Evolutionary conservation across 345 rosid genomes (phyloP).

Genomic region (Ceriops decandra): DNA sequence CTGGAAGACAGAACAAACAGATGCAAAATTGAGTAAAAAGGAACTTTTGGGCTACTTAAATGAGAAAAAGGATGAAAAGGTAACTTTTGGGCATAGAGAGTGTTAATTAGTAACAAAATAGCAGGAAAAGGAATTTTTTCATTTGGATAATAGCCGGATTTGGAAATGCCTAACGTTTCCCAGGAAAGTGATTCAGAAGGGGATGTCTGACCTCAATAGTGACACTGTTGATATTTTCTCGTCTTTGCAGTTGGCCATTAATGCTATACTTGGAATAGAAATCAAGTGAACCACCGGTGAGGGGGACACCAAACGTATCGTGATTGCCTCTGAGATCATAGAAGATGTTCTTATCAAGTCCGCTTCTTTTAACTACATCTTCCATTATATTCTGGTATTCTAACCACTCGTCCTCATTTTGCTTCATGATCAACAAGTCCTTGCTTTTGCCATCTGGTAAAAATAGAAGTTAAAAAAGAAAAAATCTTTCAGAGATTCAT

Average conservation of each 20-base stretch:
- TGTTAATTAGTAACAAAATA: neutral
- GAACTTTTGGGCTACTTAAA: neutral
- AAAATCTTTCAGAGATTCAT: constrained; percentile 4
- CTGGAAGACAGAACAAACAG: constrained; percentile 37
- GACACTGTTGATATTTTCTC: constrained; percentile 48
- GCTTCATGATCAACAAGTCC: constrained; percentile 79
- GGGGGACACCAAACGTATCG: constrained; percentile 84
- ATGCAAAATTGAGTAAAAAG: constrained; percentile 7
- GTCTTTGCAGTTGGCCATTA: constrained; percentile 64
- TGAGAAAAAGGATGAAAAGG: neutral
- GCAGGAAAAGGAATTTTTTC: neutral
- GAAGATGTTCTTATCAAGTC: constrained; percentile 63
- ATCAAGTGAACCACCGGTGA: constrained; percentile 57
- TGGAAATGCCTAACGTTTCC: neutral
- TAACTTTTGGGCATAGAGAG: neutral
- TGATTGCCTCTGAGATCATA: constrained; percentile 96
- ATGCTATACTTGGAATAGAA: constrained; percentile 83
- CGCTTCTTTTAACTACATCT: constrained; percentile 59
- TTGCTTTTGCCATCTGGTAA: constrained; percentile 81
- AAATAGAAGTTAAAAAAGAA: constrained; percentile 10
- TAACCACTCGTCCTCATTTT: constrained; percentile 76
- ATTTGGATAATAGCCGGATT: neutral
- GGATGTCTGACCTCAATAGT: constrained; percentile 63
- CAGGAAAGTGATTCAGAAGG: constrained; percentile 1
- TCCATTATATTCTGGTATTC: constrained; percentile 71